Evolutionary conservation across 176 grass and related monocot species (phyloP).

Genomic region (Tillandsia fasciculata): DNA sequence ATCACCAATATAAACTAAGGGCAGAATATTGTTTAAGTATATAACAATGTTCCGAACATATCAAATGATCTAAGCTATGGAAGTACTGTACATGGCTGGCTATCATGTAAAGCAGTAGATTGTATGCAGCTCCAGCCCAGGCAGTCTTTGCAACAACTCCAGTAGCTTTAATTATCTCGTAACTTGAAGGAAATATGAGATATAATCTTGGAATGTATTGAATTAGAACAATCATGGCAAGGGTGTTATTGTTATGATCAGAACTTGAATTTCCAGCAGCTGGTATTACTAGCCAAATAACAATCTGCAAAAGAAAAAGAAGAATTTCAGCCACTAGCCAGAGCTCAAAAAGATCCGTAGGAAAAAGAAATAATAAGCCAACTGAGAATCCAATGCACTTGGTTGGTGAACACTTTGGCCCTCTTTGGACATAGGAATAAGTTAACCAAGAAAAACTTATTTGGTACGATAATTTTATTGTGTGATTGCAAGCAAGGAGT

Average conservation of each 20-base stretch:
- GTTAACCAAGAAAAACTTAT: no score
- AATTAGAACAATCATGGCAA: conserved; percentile 82
- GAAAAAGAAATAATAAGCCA: conserved; percentile 1
- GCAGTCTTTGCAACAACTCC: conserved; percentile 91
- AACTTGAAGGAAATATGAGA: conserved; percentile 92
- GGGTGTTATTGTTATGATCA: conserved; percentile 87
- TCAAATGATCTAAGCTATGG: not conserved
- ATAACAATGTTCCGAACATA: not conserved
- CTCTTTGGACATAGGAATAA: no score
- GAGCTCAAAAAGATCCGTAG: not conserved
- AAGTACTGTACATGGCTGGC: conserved; percentile 76
- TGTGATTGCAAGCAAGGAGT: no score
- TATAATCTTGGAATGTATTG: conserved; percentile 93
- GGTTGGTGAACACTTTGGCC: no score
- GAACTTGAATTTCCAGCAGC: conserved; percentile 55
- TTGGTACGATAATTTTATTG: no score
- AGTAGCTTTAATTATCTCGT: conserved; percentile 79
- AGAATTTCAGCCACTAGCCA: not conserved
- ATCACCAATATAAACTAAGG: no score
- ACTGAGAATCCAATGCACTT: no score
- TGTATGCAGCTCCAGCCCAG: conserved; percentile 94
- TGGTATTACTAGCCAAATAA: conserved; percentile 91
- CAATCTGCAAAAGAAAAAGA: conserved; percentile 52
- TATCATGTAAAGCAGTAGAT: conserved; percentile 91
- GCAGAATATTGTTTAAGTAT: no score